Percentiles rank a stretch among this genome's conserved stretches.
Evolutionary conservation across 129 eudicot species (phyloP).

Genomic region (Oenanthe sinensis): DNA sequence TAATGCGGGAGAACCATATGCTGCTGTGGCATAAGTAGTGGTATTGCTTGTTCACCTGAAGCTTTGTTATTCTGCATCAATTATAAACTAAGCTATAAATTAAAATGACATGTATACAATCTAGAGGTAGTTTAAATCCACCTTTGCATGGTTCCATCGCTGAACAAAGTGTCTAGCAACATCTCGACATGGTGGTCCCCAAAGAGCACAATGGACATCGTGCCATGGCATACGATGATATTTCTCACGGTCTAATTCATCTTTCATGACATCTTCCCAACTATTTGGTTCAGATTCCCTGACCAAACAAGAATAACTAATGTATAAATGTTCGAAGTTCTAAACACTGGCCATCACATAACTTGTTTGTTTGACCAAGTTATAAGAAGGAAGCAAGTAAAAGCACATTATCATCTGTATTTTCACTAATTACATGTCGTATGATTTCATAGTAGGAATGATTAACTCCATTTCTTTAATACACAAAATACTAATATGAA

Average conservation of each 20-base stretch:
- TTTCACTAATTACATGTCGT: neutral
- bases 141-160: conserved; percentile 99
- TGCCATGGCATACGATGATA: conserved; percentile 99
- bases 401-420: neutral
- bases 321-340: conserved; percentile 2
- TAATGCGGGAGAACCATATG: conserved; percentile 98
- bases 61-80: conserved; percentile 72
- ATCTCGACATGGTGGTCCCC: conserved; percentile 98
- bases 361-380: neutral
- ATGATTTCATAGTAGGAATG: neutral
- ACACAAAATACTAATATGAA: neutral
- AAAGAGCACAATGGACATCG: conserved; percentile 96
- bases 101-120: neutral
- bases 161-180: conserved; percentile 93
- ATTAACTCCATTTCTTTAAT: neutral
- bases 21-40: conserved; percentile 87
- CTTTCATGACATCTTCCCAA: conserved; percentile 92
- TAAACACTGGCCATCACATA: neutral
- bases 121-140: conserved; percentile 18
- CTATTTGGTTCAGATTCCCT: conserved; percentile 99
- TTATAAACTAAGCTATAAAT: conserved; percentile 10
- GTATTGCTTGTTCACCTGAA: conserved; percentile 73
- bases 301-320: conserved; percentile 12
- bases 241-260: conserved; percentile 73
- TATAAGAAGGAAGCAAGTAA: neutral